Evolutionary conservation across 305 asterid genomes (phyloP).

Genomic region (Plantago coronopus): DNA sequence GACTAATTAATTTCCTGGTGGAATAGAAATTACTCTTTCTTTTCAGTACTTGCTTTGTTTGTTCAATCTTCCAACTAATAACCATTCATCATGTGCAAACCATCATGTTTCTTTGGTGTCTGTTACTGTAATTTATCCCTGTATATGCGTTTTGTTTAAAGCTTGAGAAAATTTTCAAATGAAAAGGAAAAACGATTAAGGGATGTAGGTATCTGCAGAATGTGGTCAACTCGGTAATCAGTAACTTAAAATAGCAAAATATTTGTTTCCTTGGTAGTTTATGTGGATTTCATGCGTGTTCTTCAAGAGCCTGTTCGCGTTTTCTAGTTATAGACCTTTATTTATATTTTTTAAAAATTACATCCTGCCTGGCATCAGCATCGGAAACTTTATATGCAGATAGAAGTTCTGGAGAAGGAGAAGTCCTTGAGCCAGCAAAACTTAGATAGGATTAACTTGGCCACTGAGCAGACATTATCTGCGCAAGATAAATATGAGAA

Average conservation of each 20-base stretch:
- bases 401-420: slow-evolving; percentile 68
- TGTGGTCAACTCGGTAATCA: background rate
- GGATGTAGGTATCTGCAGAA: background rate
- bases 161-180: too few species aligned
- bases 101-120: background rate
- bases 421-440: slow-evolving; percentile 74
- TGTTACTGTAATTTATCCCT: background rate
- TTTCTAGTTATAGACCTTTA: too few species aligned
- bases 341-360: too few species aligned
- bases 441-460: slow-evolving; percentile 53
- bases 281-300: slow-evolving; percentile 1
- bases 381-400: slow-evolving; percentile 38
- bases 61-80: background rate
- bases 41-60: background rate
- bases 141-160: too few species aligned
- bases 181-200: too few species aligned
- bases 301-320: slow-evolving; percentile 15
- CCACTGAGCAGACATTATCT: slow-evolving; percentile 55
- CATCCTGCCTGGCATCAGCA: slow-evolving; percentile 19
- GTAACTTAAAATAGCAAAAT: too few species aligned
- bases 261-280: slow-evolving; percentile 8
- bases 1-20: background rate
- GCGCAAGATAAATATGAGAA: slow-evolving; percentile 64
- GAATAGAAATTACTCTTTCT: background rate
- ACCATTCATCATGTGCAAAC: background rate